phyloP scores from a whole-genome alignment of 768 basidiomycete genomes.

The Mycena venus region DNA sequence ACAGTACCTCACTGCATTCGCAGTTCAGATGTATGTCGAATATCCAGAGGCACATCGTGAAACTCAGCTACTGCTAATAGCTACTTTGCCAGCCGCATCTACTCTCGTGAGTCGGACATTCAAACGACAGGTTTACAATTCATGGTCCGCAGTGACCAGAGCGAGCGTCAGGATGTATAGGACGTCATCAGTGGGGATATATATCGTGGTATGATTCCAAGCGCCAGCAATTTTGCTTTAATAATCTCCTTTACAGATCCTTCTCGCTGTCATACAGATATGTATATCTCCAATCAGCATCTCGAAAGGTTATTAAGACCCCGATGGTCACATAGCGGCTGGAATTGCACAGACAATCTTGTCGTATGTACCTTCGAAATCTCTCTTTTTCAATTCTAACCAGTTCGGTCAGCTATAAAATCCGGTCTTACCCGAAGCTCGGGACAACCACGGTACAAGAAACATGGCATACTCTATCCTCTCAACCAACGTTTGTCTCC shows the following conservation, averaged over 20 bases:
- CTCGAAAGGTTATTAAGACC: neutral
- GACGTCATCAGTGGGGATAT: neutral
- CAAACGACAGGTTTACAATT: neutral
- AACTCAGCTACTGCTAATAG: neutral
- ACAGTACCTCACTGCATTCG: slow-evolving; percentile 28
- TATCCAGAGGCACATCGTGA: neutral
- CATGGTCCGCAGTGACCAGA: neutral
- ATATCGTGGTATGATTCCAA: neutral
- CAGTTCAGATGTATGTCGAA: slow-evolving; percentile 19
- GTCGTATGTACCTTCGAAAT: neutral
- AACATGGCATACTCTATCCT: no score
- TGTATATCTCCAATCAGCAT: neutral
- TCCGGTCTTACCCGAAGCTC: slow-evolving; percentile 18
- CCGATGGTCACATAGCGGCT: neutral
- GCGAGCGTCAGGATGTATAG: neutral
- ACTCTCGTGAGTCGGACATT: neutral
- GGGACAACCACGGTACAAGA: slow-evolving; percentile 22
- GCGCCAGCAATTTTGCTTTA: neutral
- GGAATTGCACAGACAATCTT: slow-evolving; percentile 22
- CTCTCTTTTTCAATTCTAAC: neutral
- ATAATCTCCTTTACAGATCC: neutral
- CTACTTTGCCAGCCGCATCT: slow-evolving; percentile 28
- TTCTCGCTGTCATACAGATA: slow-evolving; percentile 19
- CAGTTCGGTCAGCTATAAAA: neutral
- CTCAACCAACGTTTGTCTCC: neutral